Evolutionary conservation across 495 filamentous ascomycete genomes (phyloP), one percentile per base, ranked within the genome.

Genomic region (Aspergillus olivimuriae): DNA sequence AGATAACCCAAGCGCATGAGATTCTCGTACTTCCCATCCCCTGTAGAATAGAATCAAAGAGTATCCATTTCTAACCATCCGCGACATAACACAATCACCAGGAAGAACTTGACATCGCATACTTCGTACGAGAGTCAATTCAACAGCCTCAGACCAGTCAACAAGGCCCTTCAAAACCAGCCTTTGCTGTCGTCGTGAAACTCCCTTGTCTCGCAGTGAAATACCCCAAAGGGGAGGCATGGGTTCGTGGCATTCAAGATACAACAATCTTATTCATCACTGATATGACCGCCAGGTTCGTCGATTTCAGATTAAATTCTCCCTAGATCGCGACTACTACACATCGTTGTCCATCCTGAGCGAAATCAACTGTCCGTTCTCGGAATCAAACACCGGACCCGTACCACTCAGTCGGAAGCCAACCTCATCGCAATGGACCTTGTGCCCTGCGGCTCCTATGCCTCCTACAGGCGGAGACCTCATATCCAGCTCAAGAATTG

Each of bases 241-340:
- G 54, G 51, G 40, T 47, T 55, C 31, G 46, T 49, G 12, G 31
- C 14, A 21, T 24, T 8, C 6, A 15, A 19, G n/a, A 41, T 12
- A 6, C 1, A 14, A 10, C 39, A n/a, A 44, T 11, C 14, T 14
- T 11, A 34, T 4, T 2, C 4, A 7, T 11, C 28, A 20, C 24
- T 23, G 18, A 34, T 22, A 1, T 18, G 0, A 1, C 18, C 7
- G 0, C 23, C 42, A 73, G 69, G 47, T 65, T 17, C 61, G 61
- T 38, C 64, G 69, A 4, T 69, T 73, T 14, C 69, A 73, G 37
- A 52, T 73, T 47, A 71, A 69, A 37, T 71, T 73, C 40, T 51
- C 43, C 1, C 54, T 52, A 3, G 58, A 66, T 14, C 39, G 51
- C 6, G 67, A 73, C 40, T 73, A 63, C 46, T 65, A 64, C 22